phyloP scores from a whole-genome alignment of 169 alveolate genomes.

The Babesia divergens region DNA sequence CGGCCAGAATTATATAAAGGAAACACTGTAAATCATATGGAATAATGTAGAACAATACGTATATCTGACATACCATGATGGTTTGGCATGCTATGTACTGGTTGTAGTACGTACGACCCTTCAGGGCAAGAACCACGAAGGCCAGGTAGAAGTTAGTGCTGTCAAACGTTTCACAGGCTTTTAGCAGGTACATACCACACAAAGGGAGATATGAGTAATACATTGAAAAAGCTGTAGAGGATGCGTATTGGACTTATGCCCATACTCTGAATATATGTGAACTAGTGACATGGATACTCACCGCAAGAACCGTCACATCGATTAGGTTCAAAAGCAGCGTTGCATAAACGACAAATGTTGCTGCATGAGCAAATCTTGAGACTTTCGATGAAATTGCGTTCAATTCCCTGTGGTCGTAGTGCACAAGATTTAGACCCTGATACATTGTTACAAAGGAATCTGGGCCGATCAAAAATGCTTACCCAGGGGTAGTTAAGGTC shows the following conservation, averaged over 20 bases:
- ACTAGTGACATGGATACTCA: not conserved
- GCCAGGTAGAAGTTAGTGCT: slow-evolving; percentile 19
- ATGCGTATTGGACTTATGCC: slow-evolving; percentile 15
- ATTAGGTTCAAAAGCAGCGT: slow-evolving; percentile 17
- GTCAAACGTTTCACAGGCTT: not conserved
- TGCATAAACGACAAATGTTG: slow-evolving; percentile 5
- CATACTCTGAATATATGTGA: slow-evolving; percentile 1
- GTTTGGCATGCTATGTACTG: not conserved
- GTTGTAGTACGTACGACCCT: not conserved
- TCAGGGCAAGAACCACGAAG: slow-evolving; percentile 9
- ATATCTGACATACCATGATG: not conserved
- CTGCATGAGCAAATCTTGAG: not conserved
- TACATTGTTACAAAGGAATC: not conserved
- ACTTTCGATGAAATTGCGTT: not conserved
- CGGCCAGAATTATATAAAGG: slow-evolving; percentile 7
- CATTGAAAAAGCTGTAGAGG: slow-evolving; percentile 29
- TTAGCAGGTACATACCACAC: slow-evolving; percentile 21
- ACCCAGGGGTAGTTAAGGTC: slow-evolving; percentile 50
- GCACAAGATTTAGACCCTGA: slow-evolving; percentile 41
- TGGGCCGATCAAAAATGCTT: not conserved
- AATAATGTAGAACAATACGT: not conserved
- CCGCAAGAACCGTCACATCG: slow-evolving; percentile 29
- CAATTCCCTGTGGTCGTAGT: slow-evolving; percentile 18
- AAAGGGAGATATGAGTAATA: slow-evolving; percentile 22
- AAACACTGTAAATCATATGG: not conserved